Evolutionary conservation across 805 yeast genomes (phyloP).

Genomic region (Brettanomyces custersianus): DNA sequence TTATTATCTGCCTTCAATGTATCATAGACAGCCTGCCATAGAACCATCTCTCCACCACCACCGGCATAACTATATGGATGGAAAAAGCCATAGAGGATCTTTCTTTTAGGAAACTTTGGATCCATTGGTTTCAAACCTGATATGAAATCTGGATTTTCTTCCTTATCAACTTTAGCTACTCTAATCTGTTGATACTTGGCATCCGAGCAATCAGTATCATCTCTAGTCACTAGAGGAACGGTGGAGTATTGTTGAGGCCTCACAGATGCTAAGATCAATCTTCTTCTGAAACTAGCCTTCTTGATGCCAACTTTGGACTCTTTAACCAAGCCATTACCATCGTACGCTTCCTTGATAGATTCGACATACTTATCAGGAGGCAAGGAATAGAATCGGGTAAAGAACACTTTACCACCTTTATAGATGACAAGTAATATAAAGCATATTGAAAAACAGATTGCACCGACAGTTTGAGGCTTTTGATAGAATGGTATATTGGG

Average conservation of each 20-base stretch:
- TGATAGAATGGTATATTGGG: background rate
- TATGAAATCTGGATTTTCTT: slow-evolving; percentile 13
- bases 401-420: slow-evolving; percentile 12
- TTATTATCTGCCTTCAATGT: slow-evolving; percentile 42
- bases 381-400: slow-evolving; percentile 16
- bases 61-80: slow-evolving; percentile 96
- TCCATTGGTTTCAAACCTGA: slow-evolving; percentile 17
- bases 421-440: slow-evolving; percentile 7
- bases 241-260: slow-evolving; percentile 28
- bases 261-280: slow-evolving; percentile 23
- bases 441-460: slow-evolving; percentile 1
- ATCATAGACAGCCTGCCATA: slow-evolving; percentile 85
- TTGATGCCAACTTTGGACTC: slow-evolving; percentile 19
- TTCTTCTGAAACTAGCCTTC: slow-evolving; percentile 19
- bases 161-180: slow-evolving; percentile 20
- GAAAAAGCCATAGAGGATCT: slow-evolving; percentile 68
- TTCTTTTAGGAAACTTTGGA: slow-evolving; percentile 28
- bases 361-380: slow-evolving; percentile 23
- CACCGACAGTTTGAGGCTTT: background rate
- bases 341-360: slow-evolving; percentile 13
- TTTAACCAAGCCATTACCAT: slow-evolving; percentile 12
- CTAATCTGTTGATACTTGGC: slow-evolving; percentile 11
- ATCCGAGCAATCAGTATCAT: slow-evolving; percentile 10
- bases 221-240: slow-evolving; percentile 18
- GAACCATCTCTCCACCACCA: slow-evolving; percentile 96